Evolutionary conservation across 306 rosid species (phyloP), one percentile per base, ranked within the genome.

Genomic region (Trifolium dubium): DNA sequence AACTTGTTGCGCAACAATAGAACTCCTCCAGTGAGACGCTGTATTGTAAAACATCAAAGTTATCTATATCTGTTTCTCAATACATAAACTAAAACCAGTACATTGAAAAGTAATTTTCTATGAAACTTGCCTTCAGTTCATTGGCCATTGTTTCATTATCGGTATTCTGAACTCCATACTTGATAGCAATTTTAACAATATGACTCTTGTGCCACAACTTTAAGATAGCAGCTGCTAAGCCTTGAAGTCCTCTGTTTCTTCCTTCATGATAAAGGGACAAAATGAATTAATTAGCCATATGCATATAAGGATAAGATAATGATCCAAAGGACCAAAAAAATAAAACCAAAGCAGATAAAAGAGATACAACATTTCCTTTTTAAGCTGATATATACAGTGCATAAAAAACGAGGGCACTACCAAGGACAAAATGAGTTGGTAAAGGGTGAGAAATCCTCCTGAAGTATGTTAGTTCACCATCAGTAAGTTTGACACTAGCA

Each of bases 381-480:
- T 12, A 44, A 44, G 6, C n/a, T 4, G 15, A 44, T 44, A 5
- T 4, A 44, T 44, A 44, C 14, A 5, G 15, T 44, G 39, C 71
- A 72, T 34, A 31, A 82, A 72, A 76, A 68, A 49, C 67, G 78
- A 58, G 60, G 55, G 60, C 86, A 65, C 97, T 64, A 92, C 98
- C 98, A 14, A 92, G 92, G 63, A 87, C 98, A 85, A 92, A 92
- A 83, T 92, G 98, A 68, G 86, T 83, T n/a, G 98, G 98, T 63
- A 92, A 76, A 61, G 92, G 53, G 4, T 63, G 86, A 60, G 96
- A 90, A 73, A 85, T 81, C 84, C 71, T 92, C 78, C 98, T 90
- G 83, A 88, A 85, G 85, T 84, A 75, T 15, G 91, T 85, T 53
- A 92, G 60, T 55, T 89, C 95, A 70, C 73, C 69, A 77, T 87